These are phyloP conservation scores for Sanghuangporus sanghuang DNA, from an alignment of 1,284 basidiomycete genomes.

Conservation along the genomic window DNA sequence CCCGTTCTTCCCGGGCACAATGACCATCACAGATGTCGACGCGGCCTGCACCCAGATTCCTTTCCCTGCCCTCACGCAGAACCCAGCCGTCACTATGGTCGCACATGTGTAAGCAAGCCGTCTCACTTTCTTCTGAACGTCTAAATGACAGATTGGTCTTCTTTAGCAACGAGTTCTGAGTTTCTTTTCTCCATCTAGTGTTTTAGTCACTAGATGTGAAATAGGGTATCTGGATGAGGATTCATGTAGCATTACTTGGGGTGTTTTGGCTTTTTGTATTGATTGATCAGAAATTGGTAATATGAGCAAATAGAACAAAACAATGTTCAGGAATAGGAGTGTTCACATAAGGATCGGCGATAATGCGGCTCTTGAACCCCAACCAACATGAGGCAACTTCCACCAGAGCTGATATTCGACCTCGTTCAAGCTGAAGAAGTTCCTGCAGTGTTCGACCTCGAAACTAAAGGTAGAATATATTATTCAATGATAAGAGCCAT, in stretches of 20 bases:
- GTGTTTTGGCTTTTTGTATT: not conserved
- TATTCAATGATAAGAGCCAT: not conserved
- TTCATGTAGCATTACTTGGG: not conserved
- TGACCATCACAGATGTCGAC: constrained; percentile 13
- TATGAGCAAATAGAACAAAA: too few species aligned
- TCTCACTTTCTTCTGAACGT: not conserved
- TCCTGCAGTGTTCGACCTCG: constrained; percentile 26
- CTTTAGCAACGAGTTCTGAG: not conserved
- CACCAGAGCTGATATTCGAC: constrained; percentile 20
- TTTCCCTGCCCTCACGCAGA: constrained; percentile 17
- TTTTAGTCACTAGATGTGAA: not conserved
- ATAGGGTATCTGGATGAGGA: not conserved
- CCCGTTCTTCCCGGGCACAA: constrained; percentile 10
- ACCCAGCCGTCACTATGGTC: constrained; percentile 14
- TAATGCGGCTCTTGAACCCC: not conserved
- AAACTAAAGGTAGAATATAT: constrained; percentile 25
- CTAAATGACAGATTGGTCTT: not conserved
- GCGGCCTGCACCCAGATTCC: constrained; percentile 15
- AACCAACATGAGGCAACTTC: not conserved
- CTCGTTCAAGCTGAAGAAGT: constrained; percentile 28
- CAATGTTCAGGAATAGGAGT: not conserved
- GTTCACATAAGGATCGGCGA: not conserved
- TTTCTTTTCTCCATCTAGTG: not conserved
- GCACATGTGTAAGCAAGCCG: constrained; percentile 12
- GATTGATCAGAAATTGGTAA: too few species aligned